Conservation (phyloP, 1,139 yeast species). For the Ogataea hybrid region DNA sequence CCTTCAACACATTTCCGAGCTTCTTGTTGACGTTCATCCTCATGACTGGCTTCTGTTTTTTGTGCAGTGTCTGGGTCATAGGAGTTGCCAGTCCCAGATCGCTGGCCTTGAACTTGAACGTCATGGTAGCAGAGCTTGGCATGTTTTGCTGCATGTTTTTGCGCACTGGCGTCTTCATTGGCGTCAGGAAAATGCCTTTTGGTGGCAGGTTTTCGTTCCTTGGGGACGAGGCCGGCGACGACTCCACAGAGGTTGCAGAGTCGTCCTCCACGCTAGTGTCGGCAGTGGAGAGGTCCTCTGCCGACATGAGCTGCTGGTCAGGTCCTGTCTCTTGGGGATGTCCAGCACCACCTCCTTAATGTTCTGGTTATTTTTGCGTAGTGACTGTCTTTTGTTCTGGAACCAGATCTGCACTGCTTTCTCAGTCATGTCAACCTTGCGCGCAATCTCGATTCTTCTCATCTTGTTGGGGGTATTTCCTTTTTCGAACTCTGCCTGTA, state of each 20-base stretch:
- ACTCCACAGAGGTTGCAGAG: conserved; percentile 12
- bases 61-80: conserved; percentile 13
- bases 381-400: conserved; percentile 88
- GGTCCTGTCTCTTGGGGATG: conserved; percentile 20
- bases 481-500: conserved; percentile 71
- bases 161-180: conserved; percentile 18
- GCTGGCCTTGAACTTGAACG: conserved; percentile 30
- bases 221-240: conserved; percentile 13
- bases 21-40: conserved; percentile 17
- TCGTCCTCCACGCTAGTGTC: conserved; percentile 8
- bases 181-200: conserved; percentile 28
- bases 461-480: conserved; percentile 82
- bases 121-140: conserved; percentile 20
- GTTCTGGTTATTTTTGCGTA: conserved; percentile 44
- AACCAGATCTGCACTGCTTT: conserved; percentile 98
- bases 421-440: conserved; percentile 85
- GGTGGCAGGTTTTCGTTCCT: conserved; percentile 22
- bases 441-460: conserved; percentile 73
- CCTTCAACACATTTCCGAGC: conserved; percentile 19
- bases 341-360: conserved; percentile 21
- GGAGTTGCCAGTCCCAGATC: conserved; percentile 28
- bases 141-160: conserved; percentile 2
- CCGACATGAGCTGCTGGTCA: conserved; percentile 21
- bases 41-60: conserved; percentile 31
- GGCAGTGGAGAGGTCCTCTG: conserved; percentile 13